phyloP scores from a whole-genome alignment of 2,329 filamentous ascomycete genomes.

The Knufia petricola region DNA sequence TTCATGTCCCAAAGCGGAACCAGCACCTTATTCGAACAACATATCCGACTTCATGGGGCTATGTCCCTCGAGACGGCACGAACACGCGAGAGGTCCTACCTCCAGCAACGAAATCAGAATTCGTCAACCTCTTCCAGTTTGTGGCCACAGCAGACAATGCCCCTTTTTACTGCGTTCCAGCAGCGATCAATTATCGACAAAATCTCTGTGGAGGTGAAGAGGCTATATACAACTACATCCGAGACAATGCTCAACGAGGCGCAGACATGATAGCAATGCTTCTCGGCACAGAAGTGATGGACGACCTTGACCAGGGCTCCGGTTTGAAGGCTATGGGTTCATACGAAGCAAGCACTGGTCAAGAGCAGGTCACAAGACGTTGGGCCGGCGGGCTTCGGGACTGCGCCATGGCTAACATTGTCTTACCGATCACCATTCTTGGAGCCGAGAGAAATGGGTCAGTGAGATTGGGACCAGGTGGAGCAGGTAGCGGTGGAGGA shows the following conservation, averaged over 20 bases:
- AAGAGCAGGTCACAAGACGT: conserved; percentile 14
- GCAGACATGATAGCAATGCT: conserved; percentile 50
- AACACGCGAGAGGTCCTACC: conserved; percentile 14
- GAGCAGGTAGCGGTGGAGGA: conserved; percentile 22
- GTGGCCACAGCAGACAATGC: conserved; percentile 65
- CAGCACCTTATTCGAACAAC: conserved; percentile 65
- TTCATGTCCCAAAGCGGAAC: conserved; percentile 69
- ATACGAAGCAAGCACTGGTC: conserved; percentile 18
- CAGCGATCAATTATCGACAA: conserved; percentile 61
- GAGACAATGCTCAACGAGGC: conserved; percentile 53
- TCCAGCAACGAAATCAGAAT: conserved; percentile 43
- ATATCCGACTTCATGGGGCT: conserved; percentile 73
- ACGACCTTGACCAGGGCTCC: conserved; percentile 35
- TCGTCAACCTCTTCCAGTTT: conserved; percentile 64
- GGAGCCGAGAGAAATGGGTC: conserved; percentile 24
- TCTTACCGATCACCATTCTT: conserved; percentile 52
- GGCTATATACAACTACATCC: conserved; percentile 54
- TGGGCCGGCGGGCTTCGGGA: conserved; percentile 42
- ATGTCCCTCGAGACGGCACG: conserved; percentile 37
- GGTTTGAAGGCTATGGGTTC: conserved; percentile 22
- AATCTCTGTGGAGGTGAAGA: conserved; percentile 65
- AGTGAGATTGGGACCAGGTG: conserved; percentile 21
- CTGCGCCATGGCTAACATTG: conserved; percentile 64
- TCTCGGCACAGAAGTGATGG: conserved; percentile 62
- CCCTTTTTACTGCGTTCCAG: conserved; percentile 61